Evolutionary conservation across 2,329 filamentous ascomycete genomes (phyloP), one percentile per base, ranked within the genome.

Genomic region (Ophiostoma sp.): DNA sequence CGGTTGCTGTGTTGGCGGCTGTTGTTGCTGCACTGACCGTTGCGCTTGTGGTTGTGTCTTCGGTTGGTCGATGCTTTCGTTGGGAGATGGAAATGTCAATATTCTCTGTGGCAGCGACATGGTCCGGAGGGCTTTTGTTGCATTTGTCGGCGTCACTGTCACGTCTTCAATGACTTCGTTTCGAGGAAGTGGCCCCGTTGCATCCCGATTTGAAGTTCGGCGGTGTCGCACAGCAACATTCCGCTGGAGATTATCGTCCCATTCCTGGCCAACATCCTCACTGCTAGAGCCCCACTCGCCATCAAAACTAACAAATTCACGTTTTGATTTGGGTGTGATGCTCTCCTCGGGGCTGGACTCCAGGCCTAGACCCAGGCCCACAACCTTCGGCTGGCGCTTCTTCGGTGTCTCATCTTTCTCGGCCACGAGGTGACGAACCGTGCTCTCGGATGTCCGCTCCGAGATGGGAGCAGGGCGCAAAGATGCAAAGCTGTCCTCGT

Each of bases 261-360:
- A 88, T 81, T 88, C 86, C 79, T 84, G 82, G 75, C 86, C 85
- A 42, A 85, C 84, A 75, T 72, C 72, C 5, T 88, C 84, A 76
- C 79, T 83, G 39, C 80, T 79, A 42, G 83, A 82, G 69, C 80
- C 82, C 88, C 88, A 91, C 78, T 88, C 86, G 57, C 88, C 88
- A 78, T 91, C 89, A 79, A 89, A 89, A 72, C 83, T 83, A 74
- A 83, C 81, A 76, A 88, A 88, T 55, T 87, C 85, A 74, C 83
- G 81, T 75, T 82, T 83, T n/a, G 81, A 82, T 76, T 77, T 82
- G 33, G 84, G 84, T 9, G 83, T 84, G 69, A 81, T 78, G 75
- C 79, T 81, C 11, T 83, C 81, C 42, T 83, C 82, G 7, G 80
- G 78, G 59, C 83, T 82, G 25, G 84, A 81, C 55, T 82, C 82